Evolutionary conservation across 441 rosid genomes (phyloP).

Genomic region (Bruguiera hainesii): DNA sequence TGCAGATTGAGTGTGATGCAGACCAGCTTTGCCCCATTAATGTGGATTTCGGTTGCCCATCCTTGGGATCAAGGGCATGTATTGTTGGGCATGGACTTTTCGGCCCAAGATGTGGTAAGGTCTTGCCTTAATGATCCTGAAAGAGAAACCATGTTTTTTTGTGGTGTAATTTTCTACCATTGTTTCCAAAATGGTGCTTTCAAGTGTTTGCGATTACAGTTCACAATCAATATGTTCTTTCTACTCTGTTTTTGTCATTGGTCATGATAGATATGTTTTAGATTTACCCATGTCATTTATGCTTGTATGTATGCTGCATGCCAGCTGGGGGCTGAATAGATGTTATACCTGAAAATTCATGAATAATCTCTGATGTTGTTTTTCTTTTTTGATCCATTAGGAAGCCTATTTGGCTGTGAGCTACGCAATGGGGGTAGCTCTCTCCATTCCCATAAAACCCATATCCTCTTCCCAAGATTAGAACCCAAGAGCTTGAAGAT

Average conservation of each 20-base stretch:
- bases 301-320: too few species aligned
- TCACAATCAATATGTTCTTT: background rate
- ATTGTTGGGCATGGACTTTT: conserved; percentile 91
- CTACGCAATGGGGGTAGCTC: too few species aligned
- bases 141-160: conserved; percentile 1
- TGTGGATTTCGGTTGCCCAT: conserved; percentile 47
- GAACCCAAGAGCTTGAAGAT: too few species aligned
- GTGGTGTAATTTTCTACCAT: background rate
- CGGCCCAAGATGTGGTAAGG: conserved; percentile 87
- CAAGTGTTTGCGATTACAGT: background rate
- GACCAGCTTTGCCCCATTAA: conserved; percentile 54
- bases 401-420: too few species aligned
- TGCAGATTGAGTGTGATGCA: conserved; percentile 67
- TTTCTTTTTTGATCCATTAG: too few species aligned
- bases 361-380: too few species aligned
- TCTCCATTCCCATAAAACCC: too few species aligned
- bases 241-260: background rate
- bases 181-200: background rate
- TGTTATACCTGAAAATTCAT: too few species aligned
- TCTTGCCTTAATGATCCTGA: conserved; percentile 8
- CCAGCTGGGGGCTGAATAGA: too few species aligned
- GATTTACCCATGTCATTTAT: background rate
- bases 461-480: too few species aligned
- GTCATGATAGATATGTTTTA: background rate
- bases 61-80: conserved; percentile 67